These are phyloP conservation scores for Arachis hypogaea DNA, from an alignment of 306 rosid genomes.

Conservation along the genomic window DNA sequence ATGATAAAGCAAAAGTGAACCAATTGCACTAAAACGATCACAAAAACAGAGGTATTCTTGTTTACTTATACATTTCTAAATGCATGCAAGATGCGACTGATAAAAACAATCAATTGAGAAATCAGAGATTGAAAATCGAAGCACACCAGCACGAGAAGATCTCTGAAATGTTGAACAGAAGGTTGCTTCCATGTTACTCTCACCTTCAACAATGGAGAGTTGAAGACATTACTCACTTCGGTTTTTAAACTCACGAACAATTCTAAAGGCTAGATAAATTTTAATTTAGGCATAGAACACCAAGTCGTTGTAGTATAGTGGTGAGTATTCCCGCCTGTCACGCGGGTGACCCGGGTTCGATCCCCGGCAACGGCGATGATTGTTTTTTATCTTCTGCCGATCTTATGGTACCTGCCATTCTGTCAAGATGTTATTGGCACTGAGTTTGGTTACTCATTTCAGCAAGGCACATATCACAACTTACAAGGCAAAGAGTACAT, in stretches of 20 bases:
- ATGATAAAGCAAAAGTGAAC: conserved; percentile 1
- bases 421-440: too few relatives aligned
- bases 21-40: conserved; percentile 7
- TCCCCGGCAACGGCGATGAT: conserved; percentile 50
- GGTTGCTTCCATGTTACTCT: conserved; percentile 56
- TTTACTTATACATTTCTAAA: neutral
- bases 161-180: conserved; percentile 46
- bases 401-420: too few relatives aligned
- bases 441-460: too few relatives aligned
- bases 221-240: neutral
- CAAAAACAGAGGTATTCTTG: neutral
- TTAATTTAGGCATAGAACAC: neutral
- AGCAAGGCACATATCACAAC: too few relatives aligned
- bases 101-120: neutral
- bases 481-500: too few relatives aligned
- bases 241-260: neutral
- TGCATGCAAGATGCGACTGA: neutral
- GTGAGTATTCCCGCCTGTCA: conserved; percentile 50
- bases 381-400: too few relatives aligned
- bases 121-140: conserved; percentile 20
- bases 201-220: neutral
- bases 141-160: conserved; percentile 40
- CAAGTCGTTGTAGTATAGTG: conserved; percentile 50
- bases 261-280: too few relatives aligned
- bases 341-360: conserved; percentile 53